Evolutionary conservation across 352 stramenopile genomes (phyloP).

Genomic region (Phytopythium chamaehyphon): DNA sequence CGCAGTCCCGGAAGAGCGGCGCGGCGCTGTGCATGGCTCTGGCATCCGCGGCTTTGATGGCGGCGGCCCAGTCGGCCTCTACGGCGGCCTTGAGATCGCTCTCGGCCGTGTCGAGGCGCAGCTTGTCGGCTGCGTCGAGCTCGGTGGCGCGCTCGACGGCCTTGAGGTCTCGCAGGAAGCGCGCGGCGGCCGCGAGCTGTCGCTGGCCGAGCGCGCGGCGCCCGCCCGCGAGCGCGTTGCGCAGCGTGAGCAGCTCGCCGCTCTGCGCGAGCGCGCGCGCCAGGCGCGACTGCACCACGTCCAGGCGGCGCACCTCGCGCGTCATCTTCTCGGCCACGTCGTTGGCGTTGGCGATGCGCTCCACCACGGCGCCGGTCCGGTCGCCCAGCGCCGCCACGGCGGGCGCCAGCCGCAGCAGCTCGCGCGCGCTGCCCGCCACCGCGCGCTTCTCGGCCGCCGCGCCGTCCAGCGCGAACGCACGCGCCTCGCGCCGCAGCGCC

Average conservation of each 20-base stretch:
- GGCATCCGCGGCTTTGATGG: conserved; percentile 37
- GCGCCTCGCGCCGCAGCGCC: conserved; percentile 22
- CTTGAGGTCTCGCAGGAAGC: conserved; percentile 73
- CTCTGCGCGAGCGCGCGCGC: conserved; percentile 55
- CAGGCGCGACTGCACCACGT: conserved; percentile 79
- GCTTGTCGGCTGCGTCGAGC: conserved; percentile 76
- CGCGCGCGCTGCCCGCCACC: conserved; percentile 40
- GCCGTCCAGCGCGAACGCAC: conserved; percentile 34
- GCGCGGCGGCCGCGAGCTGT: conserved; percentile 66
- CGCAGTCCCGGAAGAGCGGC: conserved; percentile 63
- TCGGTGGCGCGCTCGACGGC: conserved; percentile 69
- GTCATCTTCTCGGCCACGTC: conserved; percentile 90
- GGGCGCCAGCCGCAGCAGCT: conserved; percentile 53
- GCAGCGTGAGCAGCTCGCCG: conserved; percentile 68
- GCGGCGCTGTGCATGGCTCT: conserved; percentile 58
- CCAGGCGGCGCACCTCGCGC: conserved; percentile 72
- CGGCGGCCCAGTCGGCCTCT: conserved; percentile 61
- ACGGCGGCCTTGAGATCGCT: conserved; percentile 78
- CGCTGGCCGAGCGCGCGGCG: conserved; percentile 71
- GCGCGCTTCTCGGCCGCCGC: conserved; percentile 47
- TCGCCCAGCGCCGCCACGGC: conserved; percentile 67
- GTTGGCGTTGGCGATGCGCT: conserved; percentile 83
- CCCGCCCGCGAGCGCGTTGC: conserved; percentile 70
- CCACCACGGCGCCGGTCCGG: conserved; percentile 76
- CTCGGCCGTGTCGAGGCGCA: conserved; percentile 82